Evolutionary conservation across 805 yeast species (phyloP), one percentile per base, ranked within the genome.

Genomic region (Candida ipomoeae): DNA sequence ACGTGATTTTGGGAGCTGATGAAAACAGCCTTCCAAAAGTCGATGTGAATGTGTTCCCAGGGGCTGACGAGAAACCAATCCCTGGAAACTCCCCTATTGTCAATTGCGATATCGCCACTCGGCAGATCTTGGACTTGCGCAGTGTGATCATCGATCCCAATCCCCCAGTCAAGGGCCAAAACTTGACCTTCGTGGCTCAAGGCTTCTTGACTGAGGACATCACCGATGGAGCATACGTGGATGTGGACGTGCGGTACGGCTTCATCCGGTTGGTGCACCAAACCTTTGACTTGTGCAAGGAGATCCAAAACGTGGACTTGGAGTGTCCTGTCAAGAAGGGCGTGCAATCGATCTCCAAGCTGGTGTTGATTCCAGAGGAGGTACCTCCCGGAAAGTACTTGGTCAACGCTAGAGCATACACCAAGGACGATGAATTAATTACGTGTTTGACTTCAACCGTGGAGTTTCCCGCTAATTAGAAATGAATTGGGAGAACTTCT

Each of bases 361-460:
- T 73, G 41, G 95, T 94, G 23, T 91, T 84, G 61, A 81, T 94
- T 50, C 99, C 99, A 15, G 74, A 77, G 14, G 94, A 89, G 66
- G 96, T 92, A 32, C 99, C 99, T 52, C 97, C 98, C 20, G 99
- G 99, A 38, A 85, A 80, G 64, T 94, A 94, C 72, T 73, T 81
- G 31, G 96, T 92, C 26, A 73, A 78, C 47, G 98, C 97, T 17
- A 82, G 92, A 62, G 99, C 98, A 2, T 94, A 81, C 73, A 89
- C 96, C 38, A 82, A 74, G 39, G 89, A 87, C 48, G 97, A 89
- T 62, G 85, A 79, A 36, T 79, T 87, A 55, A 82, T 94, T 55
- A 82, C 96, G 21, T 94, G 99, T 68, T 73, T 94, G 59, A 80
- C 87, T 20, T 94, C 89, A 6, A 78, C 82, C 10, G 81, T 87